Evolutionary conservation across 345 rosid species (phyloP), one percentile per base, ranked within the genome.

Genomic region (Dipteronia dyeriana): DNA sequence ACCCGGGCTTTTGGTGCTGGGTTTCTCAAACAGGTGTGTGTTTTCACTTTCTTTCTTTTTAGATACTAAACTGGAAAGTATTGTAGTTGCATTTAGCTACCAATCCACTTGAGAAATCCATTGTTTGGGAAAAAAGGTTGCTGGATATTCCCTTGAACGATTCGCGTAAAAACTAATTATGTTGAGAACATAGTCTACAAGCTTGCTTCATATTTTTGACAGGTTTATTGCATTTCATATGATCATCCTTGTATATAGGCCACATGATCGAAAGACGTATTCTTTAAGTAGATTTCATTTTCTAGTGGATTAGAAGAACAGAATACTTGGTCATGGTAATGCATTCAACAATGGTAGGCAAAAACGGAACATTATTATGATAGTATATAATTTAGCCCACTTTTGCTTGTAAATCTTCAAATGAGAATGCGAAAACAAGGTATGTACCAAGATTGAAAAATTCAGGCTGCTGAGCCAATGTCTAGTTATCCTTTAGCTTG

Each of bases 1-100:
- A 95, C 99, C 66, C 87, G 99, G 66, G 99, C 99, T 45, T 95
- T 93, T 7, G 99, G 99, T 65, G 99, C 97, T 23, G 97, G 99
- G 41, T 95, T 92, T 79, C 91, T 95, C 70, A 95, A 95, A 76
- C 91, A 91, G 96, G 98, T 95, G 83, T 62, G 54, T 25, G 26
- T 45, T 26, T 65, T 66, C 29, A 22, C 13, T 68, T 39, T 56
- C 26, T 39, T 45, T 49, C 7, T 54, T 54, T 70, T 65, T 38
- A 23, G 12, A 31, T 71, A 11, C 41, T 8, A n/a, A 68, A 23
- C 45, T 64, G 22, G 31, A 63, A 43, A 17, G 38, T 34, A 34
- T 34, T 38, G 47, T 51, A 68, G 7, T 76, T 56, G 7, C 17
- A 0, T 65, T 49, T 54, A 22, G 39, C 73, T 57, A 61, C 19